Evolutionary conservation across 768 basidiomycete genomes (phyloP).

Genomic region (Lactifluus hygrophoroides): DNA sequence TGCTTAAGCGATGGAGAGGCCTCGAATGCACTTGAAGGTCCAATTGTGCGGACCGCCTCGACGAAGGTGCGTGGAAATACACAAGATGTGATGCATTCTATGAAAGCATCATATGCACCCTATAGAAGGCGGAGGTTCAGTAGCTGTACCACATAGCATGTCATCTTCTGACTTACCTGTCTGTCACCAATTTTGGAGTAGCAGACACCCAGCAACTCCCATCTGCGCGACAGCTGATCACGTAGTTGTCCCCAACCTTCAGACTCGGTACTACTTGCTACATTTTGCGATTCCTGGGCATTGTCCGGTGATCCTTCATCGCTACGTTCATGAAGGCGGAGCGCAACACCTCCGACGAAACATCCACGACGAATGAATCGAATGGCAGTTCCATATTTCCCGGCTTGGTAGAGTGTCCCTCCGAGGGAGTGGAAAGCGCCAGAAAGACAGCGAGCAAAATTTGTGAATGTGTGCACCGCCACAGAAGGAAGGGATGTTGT

Average conservation of each 20-base stretch:
- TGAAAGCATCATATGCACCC: slow-evolving; percentile 53
- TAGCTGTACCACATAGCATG: background rate
- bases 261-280: slow-evolving; percentile 20
- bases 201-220: slow-evolving; percentile 77
- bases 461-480: slow-evolving; percentile 28
- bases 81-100: slow-evolving; percentile 26
- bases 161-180: slow-evolving; percentile 38
- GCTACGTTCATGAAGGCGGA: slow-evolving; percentile 23
- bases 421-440: slow-evolving; percentile 65
- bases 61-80: slow-evolving; percentile 20
- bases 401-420: slow-evolving; percentile 60
- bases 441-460: slow-evolving; percentile 60
- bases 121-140: slow-evolving; percentile 23
- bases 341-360: slow-evolving; percentile 40
- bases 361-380: slow-evolving; percentile 62
- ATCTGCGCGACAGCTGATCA: slow-evolving; percentile 60
- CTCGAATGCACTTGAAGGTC: slow-evolving; percentile 31
- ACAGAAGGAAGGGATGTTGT: background rate
- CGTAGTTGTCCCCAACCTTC: slow-evolving; percentile 51
- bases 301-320: slow-evolving; percentile 15
- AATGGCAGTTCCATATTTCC: slow-evolving; percentile 51
- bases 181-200: slow-evolving; percentile 71
- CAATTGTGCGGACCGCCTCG: slow-evolving; percentile 15
- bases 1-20: slow-evolving; percentile 40
- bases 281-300: slow-evolving; percentile 23